A percentile compares a stretch with the other conserved stretches of the same genome.
These are phyloP conservation scores for Mallotus nudiflorus DNA, from an alignment of 345 rosid genomes.

Conservation along the genomic window DNA sequence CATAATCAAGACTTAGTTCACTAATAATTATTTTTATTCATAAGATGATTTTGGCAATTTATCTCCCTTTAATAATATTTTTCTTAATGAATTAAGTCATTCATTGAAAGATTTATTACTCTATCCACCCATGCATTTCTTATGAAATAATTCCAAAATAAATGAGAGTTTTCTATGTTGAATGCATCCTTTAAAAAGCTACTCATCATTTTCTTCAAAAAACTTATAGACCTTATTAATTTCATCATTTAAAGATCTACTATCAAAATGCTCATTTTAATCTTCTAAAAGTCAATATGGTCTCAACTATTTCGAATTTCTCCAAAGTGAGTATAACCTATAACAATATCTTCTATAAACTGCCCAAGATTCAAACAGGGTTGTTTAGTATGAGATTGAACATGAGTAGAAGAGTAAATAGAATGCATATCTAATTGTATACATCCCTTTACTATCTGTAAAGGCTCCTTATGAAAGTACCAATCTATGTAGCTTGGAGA, in stretches of 20 bases:
- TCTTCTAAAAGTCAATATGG: too few relatives aligned
- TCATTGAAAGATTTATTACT: not conserved
- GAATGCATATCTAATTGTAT: not conserved
- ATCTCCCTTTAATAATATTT: not conserved
- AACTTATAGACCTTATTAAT: not conserved
- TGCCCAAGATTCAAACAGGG: too few relatives aligned
- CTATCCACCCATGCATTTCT: not conserved
- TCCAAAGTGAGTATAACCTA: too few relatives aligned
- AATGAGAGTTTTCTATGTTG: not conserved
- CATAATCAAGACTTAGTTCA: not conserved
- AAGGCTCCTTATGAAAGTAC: not conserved
- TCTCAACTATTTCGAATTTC: too few relatives aligned
- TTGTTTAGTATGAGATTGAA: too few relatives aligned
- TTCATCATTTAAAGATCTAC: not conserved
- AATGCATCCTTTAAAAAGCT: not conserved
- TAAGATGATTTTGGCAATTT: not conserved
- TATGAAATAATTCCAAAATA: not conserved
- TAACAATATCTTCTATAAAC: too few relatives aligned
- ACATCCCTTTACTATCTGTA: not conserved
- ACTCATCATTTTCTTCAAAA: not conserved
- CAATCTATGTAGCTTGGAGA: not conserved
- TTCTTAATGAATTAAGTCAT: not conserved
- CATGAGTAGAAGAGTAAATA: too few relatives aligned
- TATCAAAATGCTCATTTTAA: too few relatives aligned
- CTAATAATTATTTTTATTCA: slow-evolving; percentile 2